Evolutionary conservation across 371 early-diverging fungal species (phyloP).

Genomic region (Apophysomyces ossiformis): DNA sequence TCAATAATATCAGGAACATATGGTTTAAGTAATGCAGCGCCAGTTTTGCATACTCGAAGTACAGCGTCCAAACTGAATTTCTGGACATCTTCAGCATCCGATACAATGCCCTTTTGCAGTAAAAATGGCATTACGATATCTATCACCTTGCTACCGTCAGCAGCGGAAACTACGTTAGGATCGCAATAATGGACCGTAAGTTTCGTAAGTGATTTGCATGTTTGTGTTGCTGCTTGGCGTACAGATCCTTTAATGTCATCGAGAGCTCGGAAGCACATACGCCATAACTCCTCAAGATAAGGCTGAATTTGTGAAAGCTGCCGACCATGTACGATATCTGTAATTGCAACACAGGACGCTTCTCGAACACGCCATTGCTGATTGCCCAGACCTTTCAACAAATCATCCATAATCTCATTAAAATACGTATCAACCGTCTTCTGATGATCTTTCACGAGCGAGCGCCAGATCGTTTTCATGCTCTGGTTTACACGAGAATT

Average conservation of each 20-base stretch:
- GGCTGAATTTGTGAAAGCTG: conserved; percentile 72
- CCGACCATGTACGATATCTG: conserved; percentile 78
- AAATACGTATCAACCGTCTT: conserved; percentile 82
- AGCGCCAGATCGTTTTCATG: conserved; percentile 92
- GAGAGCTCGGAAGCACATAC: conserved; percentile 85
- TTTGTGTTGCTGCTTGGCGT: conserved; percentile 79
- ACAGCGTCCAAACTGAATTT: conserved; percentile 82
- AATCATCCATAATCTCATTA: conserved; percentile 79
- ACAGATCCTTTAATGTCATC: conserved; percentile 97
- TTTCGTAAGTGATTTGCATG: conserved; percentile 78
- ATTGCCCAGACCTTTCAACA: conserved; percentile 76
- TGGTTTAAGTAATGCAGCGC: conserved; percentile 71
- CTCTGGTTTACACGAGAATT: conserved; percentile 83
- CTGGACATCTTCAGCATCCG: conserved; percentile 88
- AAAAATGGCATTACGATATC: conserved; percentile 86
- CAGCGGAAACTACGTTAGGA: conserved; percentile 60
- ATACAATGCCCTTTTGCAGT: conserved; percentile 80
- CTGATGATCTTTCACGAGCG: conserved; percentile 76
- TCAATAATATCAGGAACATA: conserved; percentile 76
- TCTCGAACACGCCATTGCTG: conserved; percentile 91
- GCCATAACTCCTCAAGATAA: conserved; percentile 83
- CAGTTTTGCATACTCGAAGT: conserved; percentile 82
- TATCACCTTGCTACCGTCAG: conserved; percentile 73
- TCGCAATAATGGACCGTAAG: conserved; percentile 88
- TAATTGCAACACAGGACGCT: conserved; percentile 76